These are phyloP conservation scores for Dipodascopsis uninucleata DNA, from an alignment of 805 yeast species.

Conservation along the genomic window DNA sequence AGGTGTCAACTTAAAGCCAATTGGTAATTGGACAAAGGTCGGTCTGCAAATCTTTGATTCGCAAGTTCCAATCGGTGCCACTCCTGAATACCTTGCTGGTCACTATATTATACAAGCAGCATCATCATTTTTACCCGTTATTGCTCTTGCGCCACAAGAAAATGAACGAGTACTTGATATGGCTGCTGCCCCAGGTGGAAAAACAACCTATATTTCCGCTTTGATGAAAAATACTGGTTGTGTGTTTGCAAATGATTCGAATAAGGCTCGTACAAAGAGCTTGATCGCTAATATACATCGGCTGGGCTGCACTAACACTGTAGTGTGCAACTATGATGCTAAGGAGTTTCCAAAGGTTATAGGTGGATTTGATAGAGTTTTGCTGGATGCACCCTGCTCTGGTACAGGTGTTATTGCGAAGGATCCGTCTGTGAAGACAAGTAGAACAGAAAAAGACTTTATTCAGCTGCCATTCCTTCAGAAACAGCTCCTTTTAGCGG, in stretches of 20 bases:
- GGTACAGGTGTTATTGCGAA: slow-evolving; percentile 99
- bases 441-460: slow-evolving; percentile 93
- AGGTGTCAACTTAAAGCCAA: slow-evolving; percentile 96
- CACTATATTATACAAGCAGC: slow-evolving; percentile 98
- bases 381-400: slow-evolving; percentile 98
- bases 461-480: slow-evolving; percentile 95
- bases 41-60: slow-evolving; percentile 97
- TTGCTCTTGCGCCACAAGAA: slow-evolving; percentile 97
- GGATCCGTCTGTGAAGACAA: slow-evolving; percentile 89
- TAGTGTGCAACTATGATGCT: slow-evolving; percentile 96
- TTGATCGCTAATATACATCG: slow-evolving; percentile 96
- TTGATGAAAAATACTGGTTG: slow-evolving; percentile 97
- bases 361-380: slow-evolving; percentile 94
- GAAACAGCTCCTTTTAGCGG: slow-evolving; percentile 86
- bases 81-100: slow-evolving; percentile 98
- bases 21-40: slow-evolving; percentile 97
- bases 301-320: slow-evolving; percentile 91
- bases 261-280: slow-evolving; percentile 93
- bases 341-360: slow-evolving; percentile 97
- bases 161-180: slow-evolving; percentile 92
- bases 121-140: slow-evolving; percentile 92
- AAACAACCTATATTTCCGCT: slow-evolving; percentile 90
- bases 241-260: slow-evolving; percentile 95
- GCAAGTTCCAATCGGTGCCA: slow-evolving; percentile 99
- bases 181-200: slow-evolving; percentile 99